These are phyloP conservation scores for Fusarium odoratissimum DNA, from an alignment of 2,329 filamentous ascomycete genomes.

Conservation along the genomic window DNA sequence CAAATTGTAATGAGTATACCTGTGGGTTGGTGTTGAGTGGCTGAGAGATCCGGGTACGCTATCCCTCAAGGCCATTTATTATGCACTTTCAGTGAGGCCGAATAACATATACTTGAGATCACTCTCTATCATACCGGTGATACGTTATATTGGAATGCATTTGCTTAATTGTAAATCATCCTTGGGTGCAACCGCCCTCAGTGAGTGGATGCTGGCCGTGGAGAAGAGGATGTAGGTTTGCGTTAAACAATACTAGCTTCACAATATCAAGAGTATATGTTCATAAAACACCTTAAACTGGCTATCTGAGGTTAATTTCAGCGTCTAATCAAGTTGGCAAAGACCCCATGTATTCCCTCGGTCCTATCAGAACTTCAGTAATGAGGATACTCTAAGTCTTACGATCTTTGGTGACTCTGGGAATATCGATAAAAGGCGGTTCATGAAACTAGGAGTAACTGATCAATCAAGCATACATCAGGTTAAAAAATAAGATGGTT, in stretches of 20 bases:
- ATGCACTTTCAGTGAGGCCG: neutral
- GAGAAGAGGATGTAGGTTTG: neutral
- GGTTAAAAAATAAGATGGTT: neutral
- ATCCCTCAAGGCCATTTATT: neutral
- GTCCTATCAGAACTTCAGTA: neutral
- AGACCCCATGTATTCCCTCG: neutral
- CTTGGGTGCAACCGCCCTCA: neutral
- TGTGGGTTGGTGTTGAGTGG: neutral
- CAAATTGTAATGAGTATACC: neutral
- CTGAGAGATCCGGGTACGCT: neutral
- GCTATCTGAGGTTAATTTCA: neutral
- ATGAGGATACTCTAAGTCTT: neutral
- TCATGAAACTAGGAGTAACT: neutral
- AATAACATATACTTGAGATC: neutral
- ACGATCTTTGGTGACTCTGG: neutral
- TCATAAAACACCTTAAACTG: neutral
- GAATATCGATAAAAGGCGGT: neutral
- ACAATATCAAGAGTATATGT: neutral
- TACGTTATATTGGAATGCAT: neutral
- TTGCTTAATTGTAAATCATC: neutral
- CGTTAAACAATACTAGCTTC: neutral
- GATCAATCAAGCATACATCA: fast-evolving
- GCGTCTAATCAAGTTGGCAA: neutral
- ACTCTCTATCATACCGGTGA: neutral
- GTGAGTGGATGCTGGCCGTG: neutral